Base-by-base conservation (phyloP, 1,139 yeast genomes). In the Yamadazyma membranifaciens region DNA sequence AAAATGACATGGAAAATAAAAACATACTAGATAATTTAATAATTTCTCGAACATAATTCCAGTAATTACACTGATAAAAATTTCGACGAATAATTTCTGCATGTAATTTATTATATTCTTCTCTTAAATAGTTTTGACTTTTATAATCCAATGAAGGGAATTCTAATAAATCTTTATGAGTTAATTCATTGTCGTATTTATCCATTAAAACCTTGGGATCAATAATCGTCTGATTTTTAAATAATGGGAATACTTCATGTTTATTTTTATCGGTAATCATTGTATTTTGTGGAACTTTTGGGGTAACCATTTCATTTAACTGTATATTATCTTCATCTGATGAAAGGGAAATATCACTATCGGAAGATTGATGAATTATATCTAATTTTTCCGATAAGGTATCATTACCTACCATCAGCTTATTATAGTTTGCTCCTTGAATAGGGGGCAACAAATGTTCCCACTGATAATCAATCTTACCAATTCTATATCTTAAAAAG, bases 401-500 rank as follows among this genome's bases (percentile, higher is more conserved):
- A 13, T 28, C 30, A 17, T 24, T 32, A n/a, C 34, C 37, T 3
- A 14, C 31, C 20, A 20, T 35, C 4, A 15, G 11, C 7, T 17
- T 25, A 12, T 35, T 12, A 56, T 76, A 84, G 3, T 57, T 52
- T 0, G 88, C 96, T 6, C 96, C 95, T 60, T 87, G 96, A 46
- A 89, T 86, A 0, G 97, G 97, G 4, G 97, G 96, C 29, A 85
- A 57, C 56, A 87, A 63, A 57, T 87, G 85, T 40, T 70, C 71
- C 96, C 96, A 88, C 3, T 67, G 66, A 43, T 67, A 58, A 42
- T 80, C 78, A 6, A 87, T 77, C 24, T 54, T 55, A 1, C 96
- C 96, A 10, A 88, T 70, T 44, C 66, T 74, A 76, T 78, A 89
- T 33, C 63, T 69, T 10, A 56, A 56, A 59, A 87, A 83, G 0